Evolutionary conservation across 83 land plant species (phyloP), one percentile per base, ranked within the genome.

Genomic region (Picea abies): DNA sequence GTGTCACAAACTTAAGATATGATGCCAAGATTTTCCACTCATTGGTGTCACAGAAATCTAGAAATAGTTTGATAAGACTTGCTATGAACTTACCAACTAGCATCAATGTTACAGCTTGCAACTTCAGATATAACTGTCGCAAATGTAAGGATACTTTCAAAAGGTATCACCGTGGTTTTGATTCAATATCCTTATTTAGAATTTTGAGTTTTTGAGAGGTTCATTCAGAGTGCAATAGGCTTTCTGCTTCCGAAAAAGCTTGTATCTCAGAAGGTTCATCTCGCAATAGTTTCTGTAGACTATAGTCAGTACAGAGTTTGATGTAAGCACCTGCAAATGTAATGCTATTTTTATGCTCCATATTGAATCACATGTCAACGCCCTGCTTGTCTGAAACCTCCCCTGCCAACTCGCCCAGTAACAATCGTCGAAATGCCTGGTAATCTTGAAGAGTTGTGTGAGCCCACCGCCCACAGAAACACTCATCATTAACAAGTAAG

Each of bases 381-480:
- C 83, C 72, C 41, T 84, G 68, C 85, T 84, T 84, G 66, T 75
- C 39, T 70, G 60, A 79, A 78, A 84, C 79, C 71, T 94, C 89
- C 82, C 89, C 84, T 76, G 91, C 92, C 89, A 94, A 91, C 17
- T 85, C 85, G 16, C 86, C 86, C 14, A 91, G 89, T 39, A 88
- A 86, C 61, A 96, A 84, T 84, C 93, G 82, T 35, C 93, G 85
- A 86, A 96, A 96, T 63, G 85, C 86, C 37, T 92, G 71, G 83
- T 96, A 96, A 72, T 87, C 89, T 61, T 96, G 95, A 25, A 92
- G 25, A 69, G 90, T 89, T 70, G 96, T 86, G 37, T 92, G 90
- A 32, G 96, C 97, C 95, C 92, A 91, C 67, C 87, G 86, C 83
- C 84, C 83, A 81, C 98, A 96, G 75, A 96, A 96, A 78, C 78